Conservation (phyloP, 768 basidiomycete species). For the Termitomyces sp. region DNA sequence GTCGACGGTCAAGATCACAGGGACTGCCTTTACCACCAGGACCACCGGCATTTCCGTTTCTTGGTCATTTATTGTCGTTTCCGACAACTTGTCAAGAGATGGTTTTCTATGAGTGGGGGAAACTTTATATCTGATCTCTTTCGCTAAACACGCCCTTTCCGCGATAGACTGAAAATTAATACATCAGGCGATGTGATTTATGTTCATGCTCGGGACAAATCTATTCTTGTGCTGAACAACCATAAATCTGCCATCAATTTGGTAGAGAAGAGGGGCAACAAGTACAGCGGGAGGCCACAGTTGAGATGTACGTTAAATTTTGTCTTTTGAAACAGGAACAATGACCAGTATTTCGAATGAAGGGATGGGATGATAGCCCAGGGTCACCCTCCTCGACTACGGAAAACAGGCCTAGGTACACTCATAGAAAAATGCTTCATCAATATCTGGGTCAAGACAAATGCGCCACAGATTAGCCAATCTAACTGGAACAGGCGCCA, state of each 20-base stretch:
- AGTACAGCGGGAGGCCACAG: slow-evolving; percentile 12
- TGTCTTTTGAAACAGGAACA: neutral
- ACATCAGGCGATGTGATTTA: slow-evolving; percentile 9
- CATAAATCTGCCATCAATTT: slow-evolving; percentile 8
- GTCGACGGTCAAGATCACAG: neutral
- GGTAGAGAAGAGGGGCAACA: slow-evolving; percentile 8
- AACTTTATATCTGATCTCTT: neutral
- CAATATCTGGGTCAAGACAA: slow-evolving; percentile 4
- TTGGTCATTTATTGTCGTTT: neutral
- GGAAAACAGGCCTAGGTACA: slow-evolving; percentile 3
- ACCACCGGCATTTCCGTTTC: neutral
- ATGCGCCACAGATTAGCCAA: slow-evolving; percentile 2
- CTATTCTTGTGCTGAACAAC: slow-evolving; percentile 8
- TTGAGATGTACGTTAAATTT: slow-evolving; percentile 7
- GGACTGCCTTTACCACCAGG: neutral
- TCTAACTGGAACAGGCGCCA: too few relatives aligned
- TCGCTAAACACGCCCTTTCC: neutral
- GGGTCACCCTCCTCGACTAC: slow-evolving; percentile 2
- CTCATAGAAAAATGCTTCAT: slow-evolving; percentile 11
- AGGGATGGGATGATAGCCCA: slow-evolving; percentile 4
- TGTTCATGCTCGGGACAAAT: neutral
- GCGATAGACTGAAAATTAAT: neutral
- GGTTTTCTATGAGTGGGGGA: neutral
- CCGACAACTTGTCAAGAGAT: neutral
- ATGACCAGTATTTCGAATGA: neutral